Base-by-base conservation (phyloP, 2,329 filamentous ascomycete genomes). In the Colletotrichum sp. region DNA sequence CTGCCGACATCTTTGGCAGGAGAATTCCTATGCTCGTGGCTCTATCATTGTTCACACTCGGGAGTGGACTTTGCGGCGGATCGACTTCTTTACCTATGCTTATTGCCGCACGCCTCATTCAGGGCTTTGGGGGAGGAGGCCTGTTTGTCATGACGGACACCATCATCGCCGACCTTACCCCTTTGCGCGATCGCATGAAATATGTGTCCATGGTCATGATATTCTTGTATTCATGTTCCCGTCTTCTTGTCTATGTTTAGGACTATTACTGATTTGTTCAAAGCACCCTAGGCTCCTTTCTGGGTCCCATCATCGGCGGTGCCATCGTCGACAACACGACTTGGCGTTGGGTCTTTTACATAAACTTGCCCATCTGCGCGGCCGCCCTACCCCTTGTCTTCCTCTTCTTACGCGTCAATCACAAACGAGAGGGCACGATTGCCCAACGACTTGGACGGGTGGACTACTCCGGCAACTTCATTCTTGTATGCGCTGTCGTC, bases 161-260 rank as follows among this genome's bases (percentile, higher is more conserved):
- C 63, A 86, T 91, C 26, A 82, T 87, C 18, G 87, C 84, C 70
- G 89, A 91, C 74, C 81, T 91, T 8, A 84, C 90, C 1, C 87
- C 88, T 1, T 79, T 91, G 7, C 81, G 85, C 6, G 82, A 88
- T 74, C 81, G 89, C 71, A 85, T 86, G 43, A 48, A 48, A 48
- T 48, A 48, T n/a, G n/a, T 48, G 43, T 48, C 43, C n/a, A 21
- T 48, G 43, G 43, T 48, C n/a, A 48, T 48, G 43, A 48, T 48
- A 7, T 48, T 48, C 10, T 48, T 48, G 43, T 48, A 48, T 4
- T 48, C n/a, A 48, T 48, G 5, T 12, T 12, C 43, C 43, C 6
- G 6, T 21, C 43, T 48, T 48, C 43, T 48, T 1, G 83, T 84
- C 10, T 89, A 85, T 61, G 80, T 85, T 85, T 52, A 82, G 80